Base-by-base conservation (phyloP, 2,329 filamentous ascomycete genomes). In the Stemphylium vesicarium region DNA sequence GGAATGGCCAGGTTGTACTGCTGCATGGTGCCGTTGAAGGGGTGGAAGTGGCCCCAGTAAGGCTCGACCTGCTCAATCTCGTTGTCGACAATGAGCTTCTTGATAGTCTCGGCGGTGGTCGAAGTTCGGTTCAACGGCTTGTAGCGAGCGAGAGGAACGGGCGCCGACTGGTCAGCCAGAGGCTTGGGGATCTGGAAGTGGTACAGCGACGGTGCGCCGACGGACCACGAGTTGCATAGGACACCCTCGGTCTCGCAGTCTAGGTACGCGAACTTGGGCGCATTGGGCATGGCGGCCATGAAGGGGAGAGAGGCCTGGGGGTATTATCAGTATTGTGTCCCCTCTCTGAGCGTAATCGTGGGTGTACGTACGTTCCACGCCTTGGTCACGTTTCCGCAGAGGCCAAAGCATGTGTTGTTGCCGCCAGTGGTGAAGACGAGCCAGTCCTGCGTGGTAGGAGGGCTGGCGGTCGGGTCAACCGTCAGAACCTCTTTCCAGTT, bases 341-440 rank as follows among this genome's bases (percentile, higher is more conserved):
- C 59, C 2, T n/a, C 33, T 9, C n/a, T n/a, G 26, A 12, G 18
- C 10, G 4, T 12, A 16, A 4, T 29, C 2, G 52, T 4, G n/a
- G n/a, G 36, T 26, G 2, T 42, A 66, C 76, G 57, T 71, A 81
- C 79, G 65, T 82, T 81, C 78, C 79, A 82, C 20, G 88, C 88
- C 53, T 79, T 78, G 68, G 91, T 88, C 48, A 88, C 77, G 56
- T 79, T 80, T 37, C 71, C 81, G 76, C 90, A 94, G 69, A 84
- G 81, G 64, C 89, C 90, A 71, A 83, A 88, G 79, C 90, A 94
- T 29, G 90, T 92, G 79, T 87, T 88, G 81, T 93, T 92, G 64
- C 88, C 82, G 51, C 90, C 90, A 9, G 87, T 90, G 63, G 91
- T 78, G 63, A 90, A 82, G 57, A 94, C 79, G 81, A 89, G 87